Base-by-base conservation (phyloP, 2,329 filamentous ascomycete genomes). In the Colletotrichum sp. region DNA sequence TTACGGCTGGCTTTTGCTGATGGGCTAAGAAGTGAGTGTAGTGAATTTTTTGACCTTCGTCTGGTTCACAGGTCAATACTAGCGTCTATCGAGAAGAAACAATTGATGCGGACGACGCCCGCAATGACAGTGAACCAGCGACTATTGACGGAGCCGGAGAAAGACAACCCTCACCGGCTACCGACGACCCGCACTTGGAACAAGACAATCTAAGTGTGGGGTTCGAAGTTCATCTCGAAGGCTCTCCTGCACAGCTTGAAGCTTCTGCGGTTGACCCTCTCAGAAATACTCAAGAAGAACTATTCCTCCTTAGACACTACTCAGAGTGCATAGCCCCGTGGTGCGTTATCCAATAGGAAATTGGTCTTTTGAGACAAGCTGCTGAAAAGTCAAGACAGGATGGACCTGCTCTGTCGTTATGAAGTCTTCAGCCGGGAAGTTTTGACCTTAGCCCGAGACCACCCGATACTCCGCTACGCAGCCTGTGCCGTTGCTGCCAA, bases 281-380 rank as follows among this genome's bases (percentile, higher is more conserved):
- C 9, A 58, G 55, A 28, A 58, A 58, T 28, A 58, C 55, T 13
- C 55, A 58, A 18, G 55, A 58, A 27, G 55, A 58, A 28, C 55
- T 58, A 58, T 58, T 28, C 25, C 27, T 28, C 8, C 27, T 58
- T 16, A 58, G 55, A 28, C 55, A 58, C 27, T 58, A 58, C 55
- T 58, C 55, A 58, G 55, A 58, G 16, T 58, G 55, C 22, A 58
- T 58, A 58, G 55, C 55, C 22, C 55, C 55, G 12, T 58, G 55
- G 55, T 58, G 15, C 43, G 43, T 48, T 4, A 7, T 22, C 43
- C n/a, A 12, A 22, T 8, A 22, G 3, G 43, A 12, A 22, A 2
- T 48, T 22, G 43, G 43, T 13, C 3, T n/a, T 12, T 1, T 48
- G 43, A 12, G n/a, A 4, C n/a, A 0, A 13, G 43, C 43, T 48